Evolutionary conservation across 2,329 filamentous ascomycete species (phyloP), one percentile per base, ranked within the genome.

Genomic region (Claviceps paspali): DNA sequence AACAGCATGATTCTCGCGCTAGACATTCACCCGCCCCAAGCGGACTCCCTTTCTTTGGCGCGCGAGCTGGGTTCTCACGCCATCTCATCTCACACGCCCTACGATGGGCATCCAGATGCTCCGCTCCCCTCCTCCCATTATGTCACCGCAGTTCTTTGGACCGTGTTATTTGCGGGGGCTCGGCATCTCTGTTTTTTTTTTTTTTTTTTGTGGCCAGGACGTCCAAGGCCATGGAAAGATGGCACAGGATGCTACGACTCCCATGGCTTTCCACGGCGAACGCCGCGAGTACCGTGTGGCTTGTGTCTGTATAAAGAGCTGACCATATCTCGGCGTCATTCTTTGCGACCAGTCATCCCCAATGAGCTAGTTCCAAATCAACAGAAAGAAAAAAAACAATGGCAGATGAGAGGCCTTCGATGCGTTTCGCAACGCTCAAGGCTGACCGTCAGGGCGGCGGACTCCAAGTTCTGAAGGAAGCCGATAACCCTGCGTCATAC

Each of bases 401-500:
- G n/a, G n/a, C n/a, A n/a, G n/a, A n/a, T n/a, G n/a, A n/a, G n/a
- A n/a, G n/a, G n/a, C n/a, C n/a, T n/a, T n/a, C 8, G 33, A 33
- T 29, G 38, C 14, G 27, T 6, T 39, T 36, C 28, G 6, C 21
- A 12, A 39, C 33, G 4, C 5, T 33, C 12, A 32, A 15, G 10
- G 31, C 29, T 21, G 15, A 4, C n/a, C 15, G 11, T 1, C 15
- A 29, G 22, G 14, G 15, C 12, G 56, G 59, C 44, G 59, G 54
- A 26, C 48, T 54, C 32, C 49, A 60, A 44, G 50, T 61, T 41
- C 44, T 61, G 35, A 51, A 57, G 28, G 50, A 49, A 14, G 52
- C 54, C 23, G 56, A 53, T 38, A 56, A 61, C 36, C 58, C 56
- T 35, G 47, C n/a, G 22, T 24, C 18, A 57, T 42, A 55, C 55